Evolutionary conservation across 257 asterid species (phyloP), one percentile per base, ranked within the genome.

Genomic region (Prunella vulgaris): DNA sequence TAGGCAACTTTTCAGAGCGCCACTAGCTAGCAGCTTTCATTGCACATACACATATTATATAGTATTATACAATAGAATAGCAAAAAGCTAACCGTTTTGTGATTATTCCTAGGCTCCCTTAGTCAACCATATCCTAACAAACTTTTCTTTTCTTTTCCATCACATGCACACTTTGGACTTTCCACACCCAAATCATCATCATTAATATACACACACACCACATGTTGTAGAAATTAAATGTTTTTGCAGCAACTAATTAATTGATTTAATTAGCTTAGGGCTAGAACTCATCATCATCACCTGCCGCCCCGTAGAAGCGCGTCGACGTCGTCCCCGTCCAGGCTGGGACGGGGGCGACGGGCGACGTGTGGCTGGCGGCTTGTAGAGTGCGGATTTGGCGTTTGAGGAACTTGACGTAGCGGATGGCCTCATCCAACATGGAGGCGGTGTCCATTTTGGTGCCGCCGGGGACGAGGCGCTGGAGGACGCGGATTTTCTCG

Each of bases 71-170:
- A 68, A 66, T 58, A 64, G 60, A 73, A 64, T 72, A 76, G 84
- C 77, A 77, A 84, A 72, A 80, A 68, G 68, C 77, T 77, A 90
- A 84, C 95, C 87, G 90, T 84, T 84, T 81, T 79, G 62, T 81
- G 87, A 90, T 84, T 85, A 84, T 85, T 85, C 87, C 83, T 33
- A 71, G 77, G 84, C 69, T 53, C 72, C 44, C 67, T 72, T 78
- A 78, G 93, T 88, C 95, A 90, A 90, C 93, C 52, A 83, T 77
- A 87, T 90, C 93, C 85, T 83, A 90, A 90, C 95, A 90, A 90
- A 85, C 93, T 72, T 42, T n/a, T n/a, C n/a, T n/a, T 62, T 46
- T 63, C 49, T 70, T 74, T 76, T 75, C 78, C 85, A 71, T 81
- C 88, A 81, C 87, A 85, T 77, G 77, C 60, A 22, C 38, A 40